These are phyloP conservation scores for Trichoderma cornu-damae DNA, from an alignment of 2,329 filamentous ascomycete species.

Conservation along the genomic window DNA sequence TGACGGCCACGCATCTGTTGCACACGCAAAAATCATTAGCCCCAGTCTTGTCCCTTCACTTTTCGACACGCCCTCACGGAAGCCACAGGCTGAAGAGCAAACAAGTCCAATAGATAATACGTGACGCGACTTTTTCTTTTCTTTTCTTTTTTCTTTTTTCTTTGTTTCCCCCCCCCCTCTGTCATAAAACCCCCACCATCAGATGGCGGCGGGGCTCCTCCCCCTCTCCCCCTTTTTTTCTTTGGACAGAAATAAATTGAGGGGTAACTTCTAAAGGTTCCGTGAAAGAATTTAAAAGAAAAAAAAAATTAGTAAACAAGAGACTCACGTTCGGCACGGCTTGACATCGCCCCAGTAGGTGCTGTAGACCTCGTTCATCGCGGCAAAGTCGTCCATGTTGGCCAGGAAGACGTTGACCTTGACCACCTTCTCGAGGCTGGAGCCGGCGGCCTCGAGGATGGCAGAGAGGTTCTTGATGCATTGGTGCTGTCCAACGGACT, in stretches of 20 bases:
- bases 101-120: background rate
- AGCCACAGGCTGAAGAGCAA: background rate
- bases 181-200: conserved; percentile 15
- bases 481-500: conserved; percentile 38
- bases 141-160: no score
- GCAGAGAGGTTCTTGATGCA: conserved; percentile 68
- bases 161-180: no score
- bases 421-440: conserved; percentile 59
- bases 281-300: no score
- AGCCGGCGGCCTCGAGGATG: conserved; percentile 64
- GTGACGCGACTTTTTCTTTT: background rate
- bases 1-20: conserved; percentile 34
- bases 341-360: conserved; percentile 58
- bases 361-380: conserved; percentile 70
- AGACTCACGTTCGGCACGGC: conserved; percentile 40
- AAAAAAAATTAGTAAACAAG: background rate
- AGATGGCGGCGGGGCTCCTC: conserved; percentile 17
- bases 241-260: no score
- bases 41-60: background rate
- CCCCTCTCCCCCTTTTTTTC: no score
- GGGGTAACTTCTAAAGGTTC: no score
- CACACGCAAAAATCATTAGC: background rate
- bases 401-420: conserved; percentile 70
- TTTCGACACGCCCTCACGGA: background rate
- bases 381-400: conserved; percentile 67